These are phyloP conservation scores for Kluyveromyces aestuarii DNA, from an alignment of 805 yeast genomes.

Conservation along the genomic window DNA sequence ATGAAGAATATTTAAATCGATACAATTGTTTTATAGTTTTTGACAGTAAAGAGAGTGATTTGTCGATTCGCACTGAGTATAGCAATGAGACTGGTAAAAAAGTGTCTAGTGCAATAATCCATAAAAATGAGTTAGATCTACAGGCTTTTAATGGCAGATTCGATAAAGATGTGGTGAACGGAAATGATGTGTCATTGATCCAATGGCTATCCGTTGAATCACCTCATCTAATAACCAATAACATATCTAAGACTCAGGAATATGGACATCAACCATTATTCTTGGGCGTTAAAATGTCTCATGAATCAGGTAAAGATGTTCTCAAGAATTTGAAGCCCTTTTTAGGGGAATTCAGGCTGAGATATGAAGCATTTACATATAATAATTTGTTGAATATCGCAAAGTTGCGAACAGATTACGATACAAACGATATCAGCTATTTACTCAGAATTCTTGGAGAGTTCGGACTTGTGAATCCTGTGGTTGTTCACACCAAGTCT, in stretches of 20 bases:
- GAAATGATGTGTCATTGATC: background rate
- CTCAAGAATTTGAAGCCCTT: constrained; percentile 14
- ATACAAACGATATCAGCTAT: background rate
- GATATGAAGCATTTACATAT: constrained; percentile 17
- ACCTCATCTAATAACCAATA: background rate
- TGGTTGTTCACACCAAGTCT: background rate
- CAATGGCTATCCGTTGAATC: background rate
- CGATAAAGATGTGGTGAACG: background rate
- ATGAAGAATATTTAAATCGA: background rate
- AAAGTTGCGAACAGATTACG: constrained; percentile 1
- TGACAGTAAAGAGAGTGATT: background rate
- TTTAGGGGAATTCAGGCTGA: constrained; percentile 15
- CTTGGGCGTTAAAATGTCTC: background rate
- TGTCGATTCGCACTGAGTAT: background rate
- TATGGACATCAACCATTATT: background rate
- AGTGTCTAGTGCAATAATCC: background rate
- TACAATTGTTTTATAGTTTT: background rate
- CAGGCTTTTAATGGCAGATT: background rate
- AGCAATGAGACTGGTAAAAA: background rate
- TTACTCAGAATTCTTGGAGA: background rate
- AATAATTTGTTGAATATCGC: constrained; percentile 21
- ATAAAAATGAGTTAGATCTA: background rate
- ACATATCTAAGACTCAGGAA: background rate
- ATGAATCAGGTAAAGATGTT: background rate
- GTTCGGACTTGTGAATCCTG: background rate